These are phyloP conservation scores for Amesomyces nigricolor DNA, from an alignment of 2,329 filamentous ascomycete genomes.

Conservation along the genomic window DNA sequence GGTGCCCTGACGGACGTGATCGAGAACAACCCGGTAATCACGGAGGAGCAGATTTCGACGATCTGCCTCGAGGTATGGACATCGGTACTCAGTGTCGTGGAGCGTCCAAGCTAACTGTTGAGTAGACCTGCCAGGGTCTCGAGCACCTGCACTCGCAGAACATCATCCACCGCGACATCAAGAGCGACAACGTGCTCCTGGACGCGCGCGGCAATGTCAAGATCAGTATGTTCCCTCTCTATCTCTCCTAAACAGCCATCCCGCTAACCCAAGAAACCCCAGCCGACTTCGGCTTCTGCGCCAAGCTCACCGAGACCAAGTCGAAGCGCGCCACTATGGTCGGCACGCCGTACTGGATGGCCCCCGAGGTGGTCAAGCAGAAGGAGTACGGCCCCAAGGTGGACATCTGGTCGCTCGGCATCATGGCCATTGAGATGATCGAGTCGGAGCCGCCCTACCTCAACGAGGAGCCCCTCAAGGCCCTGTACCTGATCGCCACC, in stretches of 20 bases:
- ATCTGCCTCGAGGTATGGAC: slow-evolving; percentile 84
- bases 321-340: slow-evolving; percentile 99
- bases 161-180: slow-evolving; percentile 99
- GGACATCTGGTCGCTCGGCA: slow-evolving; percentile 97
- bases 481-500: slow-evolving; percentile 93
- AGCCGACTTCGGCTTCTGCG: slow-evolving; percentile 99
- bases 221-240: slow-evolving; percentile 64
- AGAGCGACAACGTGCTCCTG: slow-evolving; percentile 95
- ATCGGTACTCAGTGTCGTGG: neutral
- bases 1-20: slow-evolving; percentile 97
- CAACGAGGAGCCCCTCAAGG: slow-evolving; percentile 96
- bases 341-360: slow-evolving; percentile 99
- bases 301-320: slow-evolving; percentile 94
- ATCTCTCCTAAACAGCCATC: neutral
- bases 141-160: slow-evolving; percentile 92
- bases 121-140: slow-evolving; percentile 86
- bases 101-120: slow-evolving; percentile 8
- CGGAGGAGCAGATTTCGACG: slow-evolving; percentile 94
- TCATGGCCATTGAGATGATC: slow-evolving; percentile 99
- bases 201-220: slow-evolving; percentile 95
- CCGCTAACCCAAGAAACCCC: slow-evolving; percentile 9
- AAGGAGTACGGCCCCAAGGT: slow-evolving; percentile 98
- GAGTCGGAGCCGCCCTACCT: slow-evolving; percentile 97
- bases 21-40: slow-evolving; percentile 91
- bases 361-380: slow-evolving; percentile 97